These are phyloP conservation scores for Neoscytalidium dimidiatum DNA, from an alignment of 2,329 filamentous ascomycete species.

Conservation along the genomic window DNA sequence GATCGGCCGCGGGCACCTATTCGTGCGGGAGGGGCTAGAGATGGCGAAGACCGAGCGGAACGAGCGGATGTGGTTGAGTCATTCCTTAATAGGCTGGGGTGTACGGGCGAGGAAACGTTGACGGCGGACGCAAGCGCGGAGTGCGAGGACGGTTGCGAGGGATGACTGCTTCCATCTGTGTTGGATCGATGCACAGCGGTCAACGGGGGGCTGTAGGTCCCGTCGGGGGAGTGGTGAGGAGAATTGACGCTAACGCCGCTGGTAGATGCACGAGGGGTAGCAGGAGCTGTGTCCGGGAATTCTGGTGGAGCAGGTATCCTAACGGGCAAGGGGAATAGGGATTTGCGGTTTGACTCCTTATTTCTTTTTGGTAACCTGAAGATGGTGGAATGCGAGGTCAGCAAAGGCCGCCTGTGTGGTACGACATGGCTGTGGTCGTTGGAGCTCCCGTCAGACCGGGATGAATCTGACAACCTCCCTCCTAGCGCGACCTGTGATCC, in stretches of 20 bases:
- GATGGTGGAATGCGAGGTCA: slow-evolving; percentile 68
- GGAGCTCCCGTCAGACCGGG: slow-evolving; percentile 82
- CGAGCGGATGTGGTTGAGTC: slow-evolving; percentile 66
- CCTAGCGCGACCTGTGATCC: slow-evolving; percentile 3
- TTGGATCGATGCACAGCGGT: slow-evolving; percentile 35
- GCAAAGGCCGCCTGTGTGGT: slow-evolving; percentile 33
- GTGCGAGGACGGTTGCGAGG: slow-evolving; percentile 51
- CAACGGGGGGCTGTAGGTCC: slow-evolving; percentile 43
- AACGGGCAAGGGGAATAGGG: slow-evolving; percentile 86
- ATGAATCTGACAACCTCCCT: slow-evolving; percentile 72
- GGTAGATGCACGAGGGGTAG: slow-evolving; percentile 47
- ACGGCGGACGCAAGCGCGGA: slow-evolving; percentile 47
- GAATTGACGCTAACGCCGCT: slow-evolving; percentile 39
- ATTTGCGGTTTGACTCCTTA: slow-evolving; percentile 65
- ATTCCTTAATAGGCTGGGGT: slow-evolving; percentile 55
- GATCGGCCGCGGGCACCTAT: slow-evolving; percentile 72
- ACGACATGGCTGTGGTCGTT: slow-evolving; percentile 46
- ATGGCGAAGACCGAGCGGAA: slow-evolving; percentile 62
- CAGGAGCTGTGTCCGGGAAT: slow-evolving; percentile 46
- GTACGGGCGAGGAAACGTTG: slow-evolving; percentile 38
- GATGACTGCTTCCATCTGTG: slow-evolving; percentile 30
- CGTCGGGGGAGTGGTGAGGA: slow-evolving; percentile 32
- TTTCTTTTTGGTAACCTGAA: slow-evolving; percentile 79
- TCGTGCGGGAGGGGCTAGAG: slow-evolving; percentile 59
- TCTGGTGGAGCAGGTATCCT: slow-evolving; percentile 58